Evolutionary conservation across 306 rosid genomes (phyloP), one percentile per base, ranked within the genome.

Genomic region (Myrica gale): DNA sequence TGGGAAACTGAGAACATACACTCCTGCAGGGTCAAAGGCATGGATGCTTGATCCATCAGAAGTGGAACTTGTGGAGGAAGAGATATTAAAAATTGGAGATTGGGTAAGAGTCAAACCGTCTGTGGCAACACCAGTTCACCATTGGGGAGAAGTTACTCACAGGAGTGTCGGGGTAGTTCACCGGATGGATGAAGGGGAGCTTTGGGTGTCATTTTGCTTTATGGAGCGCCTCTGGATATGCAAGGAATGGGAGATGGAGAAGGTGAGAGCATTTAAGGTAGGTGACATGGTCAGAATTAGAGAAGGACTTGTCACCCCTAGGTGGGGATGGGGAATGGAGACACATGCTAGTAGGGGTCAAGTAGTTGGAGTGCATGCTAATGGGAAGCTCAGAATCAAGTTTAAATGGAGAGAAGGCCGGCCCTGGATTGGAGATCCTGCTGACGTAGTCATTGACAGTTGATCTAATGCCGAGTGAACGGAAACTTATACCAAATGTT

Each of bases 251-350:
- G 99, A 95, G 84, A 83, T 95, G 92, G 97, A 92, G 74, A 77
- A 84, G 78, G 70, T 87, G n/a, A 84, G 92, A 70, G 88, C 96
- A 16, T 92, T 89, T 71, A 83, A 82, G 82, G 89, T 89, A 5
- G 97, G 97, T 62, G 96, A 95, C 89, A 86, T 81, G 75, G 99
- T 92, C 74, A 85, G 73, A 78, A 90, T 92, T 70, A 85, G 91
- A 87, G 97, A 92, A 51, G 99, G 96, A 75, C 82, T 95, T 53
- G 99, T 87, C 32, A 57, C 81, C 52, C 99, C 99, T 0, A 88
- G 97, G 74, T 92, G 96, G 97, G 97, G 97, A 56, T 95, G 99
- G 99, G 99, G 99, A 83, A 92, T 95, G 97, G 99, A 95, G 88
- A 95, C 99, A 1, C 96, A 92, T 72, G 88, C 93, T 19, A 95